Evolutionary conservation across 345 rosid genomes (phyloP), one percentile per base, ranked within the genome.

Genomic region (Carallia brachiata): DNA sequence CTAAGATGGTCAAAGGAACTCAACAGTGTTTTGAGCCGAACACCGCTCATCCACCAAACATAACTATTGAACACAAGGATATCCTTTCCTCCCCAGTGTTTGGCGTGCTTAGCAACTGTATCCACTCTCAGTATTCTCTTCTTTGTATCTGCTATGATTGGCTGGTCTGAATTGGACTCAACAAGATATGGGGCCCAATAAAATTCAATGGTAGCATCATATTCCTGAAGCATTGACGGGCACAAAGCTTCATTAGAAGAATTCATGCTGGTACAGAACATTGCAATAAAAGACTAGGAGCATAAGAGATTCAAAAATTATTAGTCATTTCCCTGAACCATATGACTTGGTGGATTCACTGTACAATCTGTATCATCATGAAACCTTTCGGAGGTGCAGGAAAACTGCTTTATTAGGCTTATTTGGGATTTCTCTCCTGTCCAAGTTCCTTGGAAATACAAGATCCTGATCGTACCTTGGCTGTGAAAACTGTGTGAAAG

Each of bases 31-130:
- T 71, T 76, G 56, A 71, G 72, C 27, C 72, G 62, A 2, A 37
- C 60, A 15, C 80, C 72, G 67, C 80, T 76, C 80, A 76, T 76
- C 80, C 80, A 76, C 80, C 80, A 76, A 52, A 76, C 73, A 47
- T 76, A 76, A 19, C 68, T 76, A 32, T 71, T 76, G 63, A 76
- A 76, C n/a, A 76, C 80, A 12, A 76, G 65, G 58, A 76, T 27
- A 32, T 76, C 75, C 7, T 61, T 67, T 27, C 80, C 80, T 66
- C 60, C 54, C 80, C 80, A 76, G 61, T 71, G 27, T 30, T 71
- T 62, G 61, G 76, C 72, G 30, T 76, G 80, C 13, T 67, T 71
- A 2, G 62, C 75, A 30, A 76, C 36, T 12, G 80, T 71, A 36
- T 76, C 76, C 40, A 76, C 80, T 59, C 62, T 76, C 52, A 76